Evolutionary conservation across 2,329 filamentous ascomycete genomes (phyloP), one percentile per base, ranked within the genome.

Genomic region (Apiospora phragmitis): DNA sequence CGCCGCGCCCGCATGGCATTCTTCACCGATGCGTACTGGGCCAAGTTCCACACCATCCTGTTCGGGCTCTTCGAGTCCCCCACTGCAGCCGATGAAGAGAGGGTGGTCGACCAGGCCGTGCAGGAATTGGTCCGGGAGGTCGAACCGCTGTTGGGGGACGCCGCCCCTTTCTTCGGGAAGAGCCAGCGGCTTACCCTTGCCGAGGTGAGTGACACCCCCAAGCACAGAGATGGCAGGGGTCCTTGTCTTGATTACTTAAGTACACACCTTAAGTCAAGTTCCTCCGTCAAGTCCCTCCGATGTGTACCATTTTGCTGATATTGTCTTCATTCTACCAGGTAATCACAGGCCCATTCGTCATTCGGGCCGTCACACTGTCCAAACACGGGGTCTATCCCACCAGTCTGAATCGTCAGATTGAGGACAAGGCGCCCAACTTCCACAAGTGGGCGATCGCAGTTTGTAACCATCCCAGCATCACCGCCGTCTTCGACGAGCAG

Each of bases 21-120:
- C 41, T 72, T 72, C 41, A 68, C 69, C n/a, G 71, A 72, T 18
- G 69, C 71, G 21, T 72, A 72, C 45, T 72, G 69, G 69, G 47
- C 42, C 62, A 69, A 69, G 62, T 70, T 71, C 65, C 69, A 70
- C 51, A 70, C 71, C 35, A 18, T 65, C 16, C 49, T 72, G n/a
- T 71, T 70, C 49, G 42, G 67, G 26, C 69, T 71, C 9, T 71
- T 70, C 26, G 68, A 70, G 35, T 66, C 69, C 4, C 45, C 43
- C 6, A 49, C 49, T 9, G 41, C 68, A 16, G 47, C n/a, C 32
- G 71, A 71, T 26, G 70, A 65, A 38, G 69, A 72, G 51, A 42
- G 8, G 16, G 67, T 72, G n/a, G 68, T 65, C 3, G 8, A 43
- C 6, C 67, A 72, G n/a, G 69, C 69, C 12, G 49, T 72, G 21